A percentile compares a stretch with the other conserved stretches of the same genome.
Conservation (phyloP, 2,329 filamentous ascomycete genomes). For the Lachnellula hyalina region DNA sequence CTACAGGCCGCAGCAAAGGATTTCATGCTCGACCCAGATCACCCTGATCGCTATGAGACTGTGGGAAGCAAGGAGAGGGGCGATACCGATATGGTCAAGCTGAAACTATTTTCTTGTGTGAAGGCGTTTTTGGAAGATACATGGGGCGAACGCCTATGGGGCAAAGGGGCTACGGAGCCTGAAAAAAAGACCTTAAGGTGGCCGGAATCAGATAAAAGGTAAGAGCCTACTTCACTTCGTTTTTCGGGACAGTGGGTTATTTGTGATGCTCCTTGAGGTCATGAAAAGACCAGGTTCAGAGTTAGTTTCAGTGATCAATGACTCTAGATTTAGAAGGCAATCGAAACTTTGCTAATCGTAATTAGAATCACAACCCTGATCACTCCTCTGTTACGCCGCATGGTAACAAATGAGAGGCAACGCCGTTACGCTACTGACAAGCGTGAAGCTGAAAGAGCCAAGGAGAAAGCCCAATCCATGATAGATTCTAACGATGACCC, state of each 20-base stretch:
- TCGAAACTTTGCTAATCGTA: slow-evolving; percentile 9
- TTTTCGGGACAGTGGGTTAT: too few species aligned
- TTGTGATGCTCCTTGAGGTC: too few species aligned
- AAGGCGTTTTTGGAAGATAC: slow-evolving; percentile 27
- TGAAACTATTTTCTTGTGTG: slow-evolving; percentile 27
- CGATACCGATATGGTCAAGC: slow-evolving; percentile 26
- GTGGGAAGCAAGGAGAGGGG: slow-evolving; percentile 22
- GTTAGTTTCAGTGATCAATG: too few species aligned
- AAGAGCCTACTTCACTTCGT: slow-evolving; percentile 5
- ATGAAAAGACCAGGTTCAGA: too few species aligned
- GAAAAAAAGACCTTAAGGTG: slow-evolving; percentile 24
- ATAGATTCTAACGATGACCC: neutral
- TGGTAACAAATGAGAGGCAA: slow-evolving; percentile 33
- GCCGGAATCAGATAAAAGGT: slow-evolving; percentile 28
- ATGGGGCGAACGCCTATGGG: slow-evolving; percentile 29
- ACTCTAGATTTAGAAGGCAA: too few species aligned
- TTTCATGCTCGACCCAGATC: slow-evolving; percentile 29
- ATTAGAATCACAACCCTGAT: slow-evolving; percentile 25
- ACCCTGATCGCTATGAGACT: slow-evolving; percentile 27
- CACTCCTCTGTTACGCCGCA: slow-evolving; percentile 29
- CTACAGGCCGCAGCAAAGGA: slow-evolving; percentile 30
- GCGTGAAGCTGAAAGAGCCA: slow-evolving; percentile 2
- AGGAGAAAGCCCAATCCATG: neutral
- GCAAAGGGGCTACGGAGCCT: slow-evolving; percentile 11
- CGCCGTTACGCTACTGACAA: slow-evolving; percentile 24